Base-by-base conservation (phyloP, 1,284 basidiomycete genomes). In the Mycena sp. region DNA sequence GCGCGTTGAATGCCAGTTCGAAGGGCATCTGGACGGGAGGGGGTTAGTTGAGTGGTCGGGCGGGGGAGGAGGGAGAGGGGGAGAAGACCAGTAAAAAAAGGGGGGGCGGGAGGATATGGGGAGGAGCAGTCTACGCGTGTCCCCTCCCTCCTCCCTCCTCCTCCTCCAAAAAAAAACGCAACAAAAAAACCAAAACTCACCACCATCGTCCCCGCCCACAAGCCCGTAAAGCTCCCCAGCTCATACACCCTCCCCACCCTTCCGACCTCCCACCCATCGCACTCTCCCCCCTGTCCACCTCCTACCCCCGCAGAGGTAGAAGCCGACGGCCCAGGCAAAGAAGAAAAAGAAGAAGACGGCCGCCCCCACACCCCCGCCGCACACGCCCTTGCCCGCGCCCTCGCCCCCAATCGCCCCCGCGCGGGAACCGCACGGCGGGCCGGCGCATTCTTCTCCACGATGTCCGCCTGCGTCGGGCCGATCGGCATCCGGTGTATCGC, bases 361-460 rank as follows among this genome's bases (percentile, higher is more conserved):
- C 32, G 32, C 32, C 32, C 28, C 28, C 48, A 29, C 16, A 12
- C 48, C 14, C n/a, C 28, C 21, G 28, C 48, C 28, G 26, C 48
- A 25, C 28, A 23, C 4, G 26, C 21, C 21, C 9, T 25, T 50
- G 30, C 45, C 30, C 14, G 9, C 32, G 9, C 32, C 32, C 9
- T 14, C 9, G 9, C 9, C 32, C 32, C 9, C 32, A 35, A 9
- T 14, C 32, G 32, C 32, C 9, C 32, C 32, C 32, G 14, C 32
- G 7, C 32, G 9, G 32, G 32, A 14, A 66, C 29, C 64, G 17
- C 0, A 66, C 60, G 0, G 53, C 14, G 12, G 64, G 57, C 11
- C 64, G n/a, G 23, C 30, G 57, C 38, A 25, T 66, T 66, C 57
- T 63, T 62, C 61, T 66, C 64, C 25, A 41, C 21, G 6, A 66